Conservation (phyloP, 139 green algal genomes). For the Chlorella sp. region DNA sequence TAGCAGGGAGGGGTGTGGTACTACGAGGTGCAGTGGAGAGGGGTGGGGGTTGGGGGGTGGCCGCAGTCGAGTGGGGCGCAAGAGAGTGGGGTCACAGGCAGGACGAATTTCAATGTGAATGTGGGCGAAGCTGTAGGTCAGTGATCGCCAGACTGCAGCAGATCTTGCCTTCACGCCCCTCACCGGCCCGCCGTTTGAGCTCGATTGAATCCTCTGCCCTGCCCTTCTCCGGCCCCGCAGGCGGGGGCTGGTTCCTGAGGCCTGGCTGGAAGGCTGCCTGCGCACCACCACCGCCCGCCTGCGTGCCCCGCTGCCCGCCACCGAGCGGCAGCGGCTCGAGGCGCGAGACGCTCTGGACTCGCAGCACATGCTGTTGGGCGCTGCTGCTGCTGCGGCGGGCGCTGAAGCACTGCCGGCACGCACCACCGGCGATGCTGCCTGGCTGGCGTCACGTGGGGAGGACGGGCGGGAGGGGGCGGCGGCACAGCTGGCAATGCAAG, state of each 20-base stretch:
- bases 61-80: neutral
- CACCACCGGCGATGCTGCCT: slow-evolving; percentile 50
- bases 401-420: slow-evolving; percentile 35
- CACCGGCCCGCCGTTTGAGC: neutral
- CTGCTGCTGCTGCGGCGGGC: too few species aligned
- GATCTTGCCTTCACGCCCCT: neutral
- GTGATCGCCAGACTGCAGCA: too few species aligned
- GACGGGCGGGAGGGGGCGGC: slow-evolving; percentile 7
- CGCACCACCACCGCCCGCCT: neutral
- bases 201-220: neutral
- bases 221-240: neutral
- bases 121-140: too few species aligned
- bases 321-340: slow-evolving; percentile 12
- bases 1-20: neutral
- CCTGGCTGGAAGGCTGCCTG: slow-evolving; percentile 16
- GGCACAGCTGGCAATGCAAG: neutral
- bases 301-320: slow-evolving; percentile 10
- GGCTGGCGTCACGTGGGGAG: slow-evolving; percentile 51
- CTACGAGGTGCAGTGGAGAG: too few species aligned
- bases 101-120: neutral
- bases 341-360: neutral
- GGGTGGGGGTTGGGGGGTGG: neutral
- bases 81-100: neutral
- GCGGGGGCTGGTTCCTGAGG: neutral
- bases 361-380: neutral